Base-by-base conservation (phyloP, 306 rosid genomes). In the Lathyrus oleraceus region DNA sequence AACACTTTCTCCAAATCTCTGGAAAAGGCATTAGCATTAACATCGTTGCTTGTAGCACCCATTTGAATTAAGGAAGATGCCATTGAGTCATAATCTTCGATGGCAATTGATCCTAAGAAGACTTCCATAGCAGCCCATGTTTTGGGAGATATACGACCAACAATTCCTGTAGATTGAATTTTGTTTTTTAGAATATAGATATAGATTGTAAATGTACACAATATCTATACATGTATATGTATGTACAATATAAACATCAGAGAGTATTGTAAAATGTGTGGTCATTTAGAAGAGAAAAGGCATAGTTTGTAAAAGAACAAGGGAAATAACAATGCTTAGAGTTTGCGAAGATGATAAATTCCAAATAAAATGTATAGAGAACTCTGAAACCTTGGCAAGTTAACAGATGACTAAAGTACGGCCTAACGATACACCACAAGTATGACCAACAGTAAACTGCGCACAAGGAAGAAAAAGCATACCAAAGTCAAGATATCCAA, bases 401-500 rank as follows among this genome's bases (percentile, higher is more conserved):
- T 49, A 32, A 62, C 25, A 63, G 23, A 61, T 53, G 70, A 53
- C 15, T 59, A 67, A 20, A 61, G 43, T 32, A 47, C 72, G 57
- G 49, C 16, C 57, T 16, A 44, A 67, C 39, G 19, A 74, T 57
- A 80, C 43, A 74, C 14, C 54, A 36, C 54, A 14, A 58, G 61
- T 61, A 51, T 54, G 70, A 61, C 63, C 67, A 73, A 61, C 28
- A 9, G 12, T 60, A 58, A 74, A 74, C 65, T n/a, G 9, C 43
- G 48, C 30, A 72, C 2, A 14, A 35, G 36, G 72, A 74, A 11
- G 47, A 78, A 54, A 47, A 65, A 52, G 73, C 83, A 64, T 88
- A 94, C 98, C 98, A 30, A 94, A 94, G 83, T 94, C 98, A 80
- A 94, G 97, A 81, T 88, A 90, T 51, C 98, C 98, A 69, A 94